Percentiles rank a stretch among this genome's conserved stretches.
These are phyloP conservation scores for Theileria orientalis DNA, from an alignment of 169 alveolate genomes.

Conservation along the genomic window DNA sequence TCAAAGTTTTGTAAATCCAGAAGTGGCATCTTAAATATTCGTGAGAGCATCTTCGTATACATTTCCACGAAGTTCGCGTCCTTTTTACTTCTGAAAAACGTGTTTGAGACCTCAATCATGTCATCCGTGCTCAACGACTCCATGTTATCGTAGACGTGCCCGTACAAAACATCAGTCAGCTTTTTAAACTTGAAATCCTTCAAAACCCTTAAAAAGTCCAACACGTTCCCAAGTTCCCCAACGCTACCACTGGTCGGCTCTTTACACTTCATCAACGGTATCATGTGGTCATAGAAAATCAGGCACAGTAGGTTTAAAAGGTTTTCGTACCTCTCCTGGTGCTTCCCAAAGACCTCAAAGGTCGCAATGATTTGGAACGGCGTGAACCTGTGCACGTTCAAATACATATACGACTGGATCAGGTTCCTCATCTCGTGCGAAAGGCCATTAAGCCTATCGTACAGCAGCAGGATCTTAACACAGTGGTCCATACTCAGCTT, in stretches of 20 bases:
- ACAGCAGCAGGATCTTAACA: slow-evolving; percentile 23
- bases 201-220: background rate
- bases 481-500: slow-evolving; percentile 21
- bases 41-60: slow-evolving; percentile 21
- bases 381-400: slow-evolving; percentile 36
- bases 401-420: slow-evolving; percentile 7
- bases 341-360: slow-evolving; percentile 27
- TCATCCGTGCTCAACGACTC: slow-evolving; percentile 5
- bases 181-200: slow-evolving; percentile 21
- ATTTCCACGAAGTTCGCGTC: slow-evolving; percentile 56
- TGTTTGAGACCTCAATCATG: background rate
- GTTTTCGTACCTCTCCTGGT: slow-evolving; percentile 19
- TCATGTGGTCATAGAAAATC: slow-evolving; percentile 54
- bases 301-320: slow-evolving; percentile 45
- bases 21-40: slow-evolving; percentile 10
- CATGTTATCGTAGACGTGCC: slow-evolving; percentile 25
- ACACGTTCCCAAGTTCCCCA: background rate
- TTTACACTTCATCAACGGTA: slow-evolving; percentile 26
- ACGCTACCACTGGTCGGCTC: slow-evolving; percentile 14
- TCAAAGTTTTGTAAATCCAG: slow-evolving; percentile 29
- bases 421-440: slow-evolving; percentile 27
- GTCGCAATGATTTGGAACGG: slow-evolving; percentile 44
- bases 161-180: slow-evolving; percentile 40
- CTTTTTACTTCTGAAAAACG: slow-evolving; percentile 29
- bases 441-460: slow-evolving; percentile 4